phyloP scores from a whole-genome alignment of 441 rosid species.

The Brassica hybrid region DNA sequence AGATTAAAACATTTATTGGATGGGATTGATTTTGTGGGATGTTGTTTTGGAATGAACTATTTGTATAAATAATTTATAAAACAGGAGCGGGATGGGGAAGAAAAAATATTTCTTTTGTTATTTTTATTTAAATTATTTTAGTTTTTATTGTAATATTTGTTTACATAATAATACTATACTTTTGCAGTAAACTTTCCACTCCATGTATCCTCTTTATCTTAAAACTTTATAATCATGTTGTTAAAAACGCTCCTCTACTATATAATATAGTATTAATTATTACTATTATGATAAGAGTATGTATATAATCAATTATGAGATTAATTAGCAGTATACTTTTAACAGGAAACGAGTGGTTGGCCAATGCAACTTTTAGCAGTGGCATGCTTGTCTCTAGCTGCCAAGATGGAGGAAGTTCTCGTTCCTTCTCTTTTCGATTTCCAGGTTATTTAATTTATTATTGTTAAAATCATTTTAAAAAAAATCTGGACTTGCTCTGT shows the following conservation, averaged over 20 bases:
- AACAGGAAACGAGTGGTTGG: conserved; percentile 80
- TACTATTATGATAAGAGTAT: neutral
- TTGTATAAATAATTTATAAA: conserved; percentile 1
- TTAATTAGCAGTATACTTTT: conserved; percentile 16
- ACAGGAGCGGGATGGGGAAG: conserved; percentile 24
- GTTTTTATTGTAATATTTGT: too few species aligned
- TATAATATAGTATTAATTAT: conserved; percentile 18
- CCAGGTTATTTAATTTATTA: conserved; percentile 54
- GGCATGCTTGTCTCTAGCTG: conserved; percentile 96
- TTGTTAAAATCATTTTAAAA: neutral
- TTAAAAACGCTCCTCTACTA: conserved; percentile 34
- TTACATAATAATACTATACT: too few species aligned
- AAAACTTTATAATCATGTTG: conserved; percentile 38
- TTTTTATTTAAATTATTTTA: too few species aligned
- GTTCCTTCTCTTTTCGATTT: conserved; percentile 86
- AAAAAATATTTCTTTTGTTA: neutral
- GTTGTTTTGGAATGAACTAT: conserved; percentile 16
- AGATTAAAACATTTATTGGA: neutral
- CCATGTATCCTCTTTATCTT: conserved; percentile 18
- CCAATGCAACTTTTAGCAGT: conserved; percentile 87
- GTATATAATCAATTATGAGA: conserved; percentile 3
- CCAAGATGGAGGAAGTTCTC: conserved; percentile 96
- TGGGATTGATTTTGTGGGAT: neutral
- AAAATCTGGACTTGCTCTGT: neutral
- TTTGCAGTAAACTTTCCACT: conserved; percentile 45